These are phyloP conservation scores for Hypoxylon fragiforme DNA, from an alignment of 495 filamentous ascomycete genomes.

Conservation along the genomic window DNA sequence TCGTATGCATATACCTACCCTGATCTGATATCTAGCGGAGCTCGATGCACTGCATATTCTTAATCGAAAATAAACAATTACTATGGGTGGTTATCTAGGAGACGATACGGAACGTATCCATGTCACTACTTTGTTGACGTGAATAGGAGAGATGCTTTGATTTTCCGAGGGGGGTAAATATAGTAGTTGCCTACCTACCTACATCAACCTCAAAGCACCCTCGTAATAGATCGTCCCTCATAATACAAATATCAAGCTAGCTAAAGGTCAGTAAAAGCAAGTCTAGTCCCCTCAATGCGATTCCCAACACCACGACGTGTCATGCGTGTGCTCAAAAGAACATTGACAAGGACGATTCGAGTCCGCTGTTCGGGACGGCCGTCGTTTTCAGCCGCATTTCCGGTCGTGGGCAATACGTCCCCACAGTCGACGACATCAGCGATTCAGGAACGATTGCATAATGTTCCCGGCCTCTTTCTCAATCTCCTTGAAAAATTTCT, in stretches of 20 bases:
- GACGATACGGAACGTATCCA: background rate
- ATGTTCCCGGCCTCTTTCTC: conserved; percentile 34
- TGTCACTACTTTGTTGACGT: no score
- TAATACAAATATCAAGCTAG: background rate
- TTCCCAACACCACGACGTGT: conserved; percentile 6
- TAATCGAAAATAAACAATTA: background rate
- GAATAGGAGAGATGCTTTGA: no score
- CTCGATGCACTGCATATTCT: conserved; percentile 1
- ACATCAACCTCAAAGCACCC: background rate
- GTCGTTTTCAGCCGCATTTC: background rate
- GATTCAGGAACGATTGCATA: conserved; percentile 25
- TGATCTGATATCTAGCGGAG: background rate
- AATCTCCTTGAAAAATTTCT: conserved; percentile 37
- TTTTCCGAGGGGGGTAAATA: no score
- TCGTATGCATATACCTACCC: no score
- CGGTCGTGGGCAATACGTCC: background rate
- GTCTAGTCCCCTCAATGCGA: conserved; percentile 7
- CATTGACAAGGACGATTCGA: background rate
- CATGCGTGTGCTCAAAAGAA: conserved; percentile 13
- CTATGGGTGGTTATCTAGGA: no score
- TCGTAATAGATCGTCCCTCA: background rate
- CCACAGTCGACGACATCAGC: conserved; percentile 2
- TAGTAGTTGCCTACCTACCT: no score
- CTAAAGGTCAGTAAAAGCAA: background rate
- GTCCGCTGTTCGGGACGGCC: background rate